Base-by-base conservation (phyloP, 1,139 yeast genomes). In the Kodamaea arcana region DNA sequence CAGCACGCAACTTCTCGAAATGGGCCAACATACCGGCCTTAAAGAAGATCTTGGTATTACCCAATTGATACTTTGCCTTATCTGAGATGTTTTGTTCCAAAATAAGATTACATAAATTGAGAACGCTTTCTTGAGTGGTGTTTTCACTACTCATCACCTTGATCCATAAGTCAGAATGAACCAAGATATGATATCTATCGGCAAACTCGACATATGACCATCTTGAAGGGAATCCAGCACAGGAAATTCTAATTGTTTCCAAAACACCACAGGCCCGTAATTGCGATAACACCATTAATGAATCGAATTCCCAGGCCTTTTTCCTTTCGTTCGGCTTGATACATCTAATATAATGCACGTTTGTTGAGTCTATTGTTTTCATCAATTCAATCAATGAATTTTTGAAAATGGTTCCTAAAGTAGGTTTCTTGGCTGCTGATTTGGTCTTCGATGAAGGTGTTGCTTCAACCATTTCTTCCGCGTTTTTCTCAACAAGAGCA, bases 201-300 rank as follows among this genome's bases (percentile, higher is more conserved):
- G 92, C 95, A 67, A 92, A 92, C 55, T 92, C 98, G 36, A 83
- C 90, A 56, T 87, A 92, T 1, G 95, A 77, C 94, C 97, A 88
- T 55, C 97, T 75, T 0, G 97, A 83, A 22, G 98, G 98, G 73
- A 88, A 92, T 25, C 98, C 98, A 33, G 96, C 97, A 64, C 97
- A 90, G 8, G 97, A 90, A 35, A 92, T 92, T 51, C 95, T 73
- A 54, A 92, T 92, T 1, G 98, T 92, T 61, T 94, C 98, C 48
- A 92, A 71, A 33, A 92, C 98, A 80, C 98, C 98, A 72, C 98
- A 92, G 12, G 98, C 98, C 54, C 98, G 79, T 46, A 92, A 73
- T 61, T 92, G 98, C 6, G 95, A 83, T 44, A 92, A 71, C 30
- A 92, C 98, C 97, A 92, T 88, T 35, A 90, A 74, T 22, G 95